These are phyloP conservation scores for Triglochin maritima DNA, from an alignment of 106 monocot genomes.

Conservation along the genomic window DNA sequence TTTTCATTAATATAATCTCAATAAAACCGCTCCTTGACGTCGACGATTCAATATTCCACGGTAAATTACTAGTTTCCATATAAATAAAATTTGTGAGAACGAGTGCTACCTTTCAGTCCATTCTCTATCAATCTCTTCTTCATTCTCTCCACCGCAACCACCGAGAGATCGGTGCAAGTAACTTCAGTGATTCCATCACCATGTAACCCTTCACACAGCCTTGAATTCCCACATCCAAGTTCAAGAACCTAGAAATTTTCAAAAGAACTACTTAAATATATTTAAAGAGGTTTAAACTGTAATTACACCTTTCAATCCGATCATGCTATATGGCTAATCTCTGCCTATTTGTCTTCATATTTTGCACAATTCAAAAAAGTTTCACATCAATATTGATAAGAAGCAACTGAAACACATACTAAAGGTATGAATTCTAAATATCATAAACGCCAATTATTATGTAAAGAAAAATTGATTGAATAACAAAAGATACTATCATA, in stretches of 20 bases:
- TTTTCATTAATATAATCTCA: too few species aligned
- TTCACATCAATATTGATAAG: too few species aligned
- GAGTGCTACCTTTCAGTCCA: constrained; percentile 43
- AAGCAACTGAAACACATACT: too few species aligned
- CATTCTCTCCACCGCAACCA: constrained; percentile 60
- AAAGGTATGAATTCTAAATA: too few species aligned
- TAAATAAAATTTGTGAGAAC: not conserved
- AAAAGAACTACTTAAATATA: not conserved
- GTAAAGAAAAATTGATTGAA: too few species aligned
- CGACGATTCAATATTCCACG: too few species aligned
- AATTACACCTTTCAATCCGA: not conserved
- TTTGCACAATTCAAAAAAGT: too few species aligned
- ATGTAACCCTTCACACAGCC: constrained; percentile 51
- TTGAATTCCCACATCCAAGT: constrained; percentile 85
- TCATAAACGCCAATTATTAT: too few species aligned
- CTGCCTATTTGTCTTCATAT: too few species aligned
- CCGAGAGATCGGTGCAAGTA: constrained; percentile 76
- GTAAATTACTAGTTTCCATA: not conserved
- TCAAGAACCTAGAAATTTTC: constrained; percentile 50
- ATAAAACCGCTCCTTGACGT: too few species aligned
- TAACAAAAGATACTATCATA: too few species aligned
- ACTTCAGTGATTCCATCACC: constrained; percentile 49
- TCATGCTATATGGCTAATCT: too few species aligned
- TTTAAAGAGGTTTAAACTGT: not conserved
- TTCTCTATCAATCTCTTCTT: constrained; percentile 26